These are phyloP conservation scores for Aspergillus persii DNA, from an alignment of 2,329 filamentous ascomycete genomes.

Conservation along the genomic window DNA sequence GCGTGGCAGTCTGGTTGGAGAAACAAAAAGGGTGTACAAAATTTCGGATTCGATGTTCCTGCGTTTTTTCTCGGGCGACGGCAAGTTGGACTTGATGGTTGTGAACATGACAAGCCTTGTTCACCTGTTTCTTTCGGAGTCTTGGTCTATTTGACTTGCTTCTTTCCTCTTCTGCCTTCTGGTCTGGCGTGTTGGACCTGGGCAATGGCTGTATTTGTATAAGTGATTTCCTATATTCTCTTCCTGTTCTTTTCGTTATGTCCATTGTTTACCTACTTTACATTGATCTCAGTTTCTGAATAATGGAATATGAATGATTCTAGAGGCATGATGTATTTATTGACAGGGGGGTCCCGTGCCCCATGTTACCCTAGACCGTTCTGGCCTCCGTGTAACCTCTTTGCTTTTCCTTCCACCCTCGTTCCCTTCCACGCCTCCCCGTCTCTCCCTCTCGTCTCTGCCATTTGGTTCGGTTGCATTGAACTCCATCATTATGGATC, in stretches of 20 bases:
- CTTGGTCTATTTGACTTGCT: constrained; percentile 12
- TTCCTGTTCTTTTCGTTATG: constrained; percentile 16
- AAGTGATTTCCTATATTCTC: constrained; percentile 19
- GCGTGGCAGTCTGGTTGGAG: constrained; percentile 1
- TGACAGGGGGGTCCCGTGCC: not conserved
- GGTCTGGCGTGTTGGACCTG: constrained; percentile 22
- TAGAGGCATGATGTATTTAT: not conserved
- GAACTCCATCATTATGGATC: too few relatives aligned
- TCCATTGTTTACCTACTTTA: constrained; percentile 18
- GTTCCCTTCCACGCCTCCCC: too few relatives aligned
- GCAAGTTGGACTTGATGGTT: constrained; percentile 7
- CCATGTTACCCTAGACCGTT: too few relatives aligned
- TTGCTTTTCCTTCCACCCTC: too few relatives aligned
- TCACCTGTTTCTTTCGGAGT: constrained; percentile 13
- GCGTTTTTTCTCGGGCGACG: not conserved
- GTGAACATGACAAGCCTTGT: constrained; percentile 9
- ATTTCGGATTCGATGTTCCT: not conserved
- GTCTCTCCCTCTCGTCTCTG: too few relatives aligned
- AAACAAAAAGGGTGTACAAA: constrained; percentile 5
- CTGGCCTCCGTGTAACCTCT: too few relatives aligned
- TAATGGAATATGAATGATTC: constrained; percentile 28
- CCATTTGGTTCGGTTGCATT: too few relatives aligned
- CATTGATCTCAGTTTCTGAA: constrained; percentile 25
- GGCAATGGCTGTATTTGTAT: constrained; percentile 35
- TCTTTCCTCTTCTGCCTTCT: constrained; percentile 22